Conservation (phyloP, 139 green algal genomes). For the Chlamydomonas eustigma region DNA sequence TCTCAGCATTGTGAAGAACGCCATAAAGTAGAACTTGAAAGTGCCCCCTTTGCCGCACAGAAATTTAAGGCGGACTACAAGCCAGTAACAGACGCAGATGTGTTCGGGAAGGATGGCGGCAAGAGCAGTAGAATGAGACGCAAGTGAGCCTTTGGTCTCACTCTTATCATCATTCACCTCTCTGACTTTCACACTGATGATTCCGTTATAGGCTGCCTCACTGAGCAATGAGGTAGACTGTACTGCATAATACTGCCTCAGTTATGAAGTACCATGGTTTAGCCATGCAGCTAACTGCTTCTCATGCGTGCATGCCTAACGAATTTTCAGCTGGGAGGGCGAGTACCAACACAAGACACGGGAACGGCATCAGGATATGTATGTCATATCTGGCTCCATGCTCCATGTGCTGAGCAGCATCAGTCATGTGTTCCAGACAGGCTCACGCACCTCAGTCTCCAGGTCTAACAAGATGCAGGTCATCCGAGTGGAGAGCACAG, state of each 20-base stretch:
- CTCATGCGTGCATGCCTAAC: too few relatives aligned
- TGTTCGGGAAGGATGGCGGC: slow-evolving; percentile 1
- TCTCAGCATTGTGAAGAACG: too few relatives aligned
- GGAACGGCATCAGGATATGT: background rate
- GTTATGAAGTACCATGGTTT: too few relatives aligned
- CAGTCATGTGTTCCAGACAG: slow-evolving; percentile 1
- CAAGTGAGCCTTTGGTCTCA: background rate
- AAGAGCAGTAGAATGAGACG: background rate
- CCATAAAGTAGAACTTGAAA: too few relatives aligned
- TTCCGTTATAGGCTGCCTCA: too few relatives aligned
- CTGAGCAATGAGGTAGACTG: too few relatives aligned
- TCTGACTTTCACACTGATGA: too few relatives aligned
- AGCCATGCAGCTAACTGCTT: too few relatives aligned
- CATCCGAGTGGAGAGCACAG: background rate
- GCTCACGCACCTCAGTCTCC: background rate
- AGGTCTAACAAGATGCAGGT: background rate
- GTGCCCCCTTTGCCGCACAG: too few relatives aligned
- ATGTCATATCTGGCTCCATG: slow-evolving; percentile 5
- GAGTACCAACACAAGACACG: background rate
- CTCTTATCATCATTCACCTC: background rate
- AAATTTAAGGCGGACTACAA: background rate
- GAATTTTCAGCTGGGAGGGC: slow-evolving; percentile 4
- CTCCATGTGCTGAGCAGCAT: background rate
- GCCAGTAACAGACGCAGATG: background rate
- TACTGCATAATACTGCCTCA: too few relatives aligned